These are phyloP conservation scores for Hamigera avellanea DNA, from an alignment of 495 filamentous ascomycete species.

Conservation along the genomic window DNA sequence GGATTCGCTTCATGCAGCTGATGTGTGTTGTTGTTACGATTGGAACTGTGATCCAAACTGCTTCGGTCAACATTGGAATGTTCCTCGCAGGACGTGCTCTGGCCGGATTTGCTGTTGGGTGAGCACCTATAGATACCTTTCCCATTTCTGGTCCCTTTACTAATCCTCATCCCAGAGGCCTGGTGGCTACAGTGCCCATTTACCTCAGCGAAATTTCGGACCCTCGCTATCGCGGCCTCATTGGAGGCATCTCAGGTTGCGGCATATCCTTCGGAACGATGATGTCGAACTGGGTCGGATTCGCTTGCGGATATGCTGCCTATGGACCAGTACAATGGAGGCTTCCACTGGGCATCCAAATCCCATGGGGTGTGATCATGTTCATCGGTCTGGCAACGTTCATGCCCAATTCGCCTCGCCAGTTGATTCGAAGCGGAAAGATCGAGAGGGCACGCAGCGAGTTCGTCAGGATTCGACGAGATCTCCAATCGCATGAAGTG, in stretches of 20 bases:
- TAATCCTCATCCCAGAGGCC: conserved; percentile 18
- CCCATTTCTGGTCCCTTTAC: background rate
- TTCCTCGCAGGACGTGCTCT: conserved; percentile 45
- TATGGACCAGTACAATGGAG: conserved; percentile 46
- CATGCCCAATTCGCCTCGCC: conserved; percentile 48
- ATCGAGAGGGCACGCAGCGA: conserved; percentile 36
- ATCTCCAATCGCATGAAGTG: conserved; percentile 33
- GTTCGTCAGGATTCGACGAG: conserved; percentile 37
- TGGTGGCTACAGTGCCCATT: conserved; percentile 46
- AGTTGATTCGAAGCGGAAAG: conserved; percentile 42
- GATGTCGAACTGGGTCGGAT: conserved; percentile 48
- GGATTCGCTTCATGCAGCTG: conserved; percentile 47
- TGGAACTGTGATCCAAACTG: conserved; percentile 44
- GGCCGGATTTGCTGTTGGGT: conserved; percentile 46
- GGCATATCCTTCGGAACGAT: conserved; percentile 48
- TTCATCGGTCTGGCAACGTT: conserved; percentile 43
- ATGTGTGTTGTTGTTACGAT: conserved; percentile 46
- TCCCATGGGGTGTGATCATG: conserved; percentile 48
- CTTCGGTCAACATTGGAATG: conserved; percentile 47
- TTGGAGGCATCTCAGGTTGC: conserved; percentile 47
- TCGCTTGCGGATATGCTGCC: conserved; percentile 42
- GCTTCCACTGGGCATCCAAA: conserved; percentile 44
- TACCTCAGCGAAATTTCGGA: conserved; percentile 48
- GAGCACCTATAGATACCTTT: conserved; percentile 5
- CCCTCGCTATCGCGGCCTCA: conserved; percentile 40